Conservation (phyloP, 202 grass and related monocot species). For the Carex arenaria region DNA sequence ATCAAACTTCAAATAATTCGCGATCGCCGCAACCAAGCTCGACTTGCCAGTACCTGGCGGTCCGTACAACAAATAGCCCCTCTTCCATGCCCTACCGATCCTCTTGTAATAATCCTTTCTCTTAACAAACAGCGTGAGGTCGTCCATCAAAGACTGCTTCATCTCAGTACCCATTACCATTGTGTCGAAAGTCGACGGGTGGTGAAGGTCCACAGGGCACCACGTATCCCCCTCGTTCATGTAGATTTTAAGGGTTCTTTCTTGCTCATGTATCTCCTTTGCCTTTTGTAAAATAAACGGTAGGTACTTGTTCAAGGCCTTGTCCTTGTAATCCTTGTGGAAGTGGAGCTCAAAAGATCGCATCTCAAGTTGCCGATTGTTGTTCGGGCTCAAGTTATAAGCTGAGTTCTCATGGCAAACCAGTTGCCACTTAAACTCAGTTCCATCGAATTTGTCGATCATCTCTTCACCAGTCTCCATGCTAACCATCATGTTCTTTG, state of each 20-base stretch:
- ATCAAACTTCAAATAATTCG: conserved; percentile 89
- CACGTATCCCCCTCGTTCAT: conserved; percentile 72
- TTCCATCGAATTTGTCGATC: conserved; percentile 52
- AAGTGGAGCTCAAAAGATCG: conserved; percentile 76
- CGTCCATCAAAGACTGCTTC: conserved; percentile 60
- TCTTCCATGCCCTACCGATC: conserved; percentile 85
- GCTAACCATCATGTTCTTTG: conserved; percentile 64
- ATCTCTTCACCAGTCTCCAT: conserved; percentile 78
- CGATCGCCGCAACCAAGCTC: conserved; percentile 83
- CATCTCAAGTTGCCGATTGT: conserved; percentile 22
- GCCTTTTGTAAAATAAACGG: conserved; percentile 58
- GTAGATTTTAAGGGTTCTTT: conserved; percentile 69
- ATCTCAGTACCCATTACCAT: conserved; percentile 58
- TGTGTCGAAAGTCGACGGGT: conserved; percentile 70
- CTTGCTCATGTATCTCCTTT: conserved; percentile 60
- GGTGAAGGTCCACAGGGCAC: conserved; percentile 62
- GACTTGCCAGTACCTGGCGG: conserved; percentile 87
- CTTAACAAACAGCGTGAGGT: conserved; percentile 66
- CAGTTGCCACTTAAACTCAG: conserved; percentile 74
- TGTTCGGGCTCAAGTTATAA: neutral
- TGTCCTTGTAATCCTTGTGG: conserved; percentile 68
- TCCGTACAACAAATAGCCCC: conserved; percentile 78
- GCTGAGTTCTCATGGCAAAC: conserved; percentile 37
- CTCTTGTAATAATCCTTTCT: conserved; percentile 80
- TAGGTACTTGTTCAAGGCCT: conserved; percentile 50